A percentile compares a stretch with the other conserved stretches of the same genome.
Evolutionary conservation across 805 yeast genomes (phyloP).

Genomic region (Metschnikowia colocasiae): DNA sequence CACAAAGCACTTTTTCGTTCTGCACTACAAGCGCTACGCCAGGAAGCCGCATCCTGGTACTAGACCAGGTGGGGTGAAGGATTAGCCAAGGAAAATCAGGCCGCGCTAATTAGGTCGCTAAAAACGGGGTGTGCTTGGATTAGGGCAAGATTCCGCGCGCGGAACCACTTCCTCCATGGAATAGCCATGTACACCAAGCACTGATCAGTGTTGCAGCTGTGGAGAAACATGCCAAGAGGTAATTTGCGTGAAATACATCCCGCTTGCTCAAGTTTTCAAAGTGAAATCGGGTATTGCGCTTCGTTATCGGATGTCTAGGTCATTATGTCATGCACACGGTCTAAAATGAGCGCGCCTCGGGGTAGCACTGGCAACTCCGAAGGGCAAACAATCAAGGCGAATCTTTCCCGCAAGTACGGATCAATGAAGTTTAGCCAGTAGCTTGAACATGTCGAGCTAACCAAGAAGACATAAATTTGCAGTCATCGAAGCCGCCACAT

Average conservation of each 20-base stretch:
- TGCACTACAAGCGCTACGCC: not conserved
- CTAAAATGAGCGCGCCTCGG: constrained; percentile 3
- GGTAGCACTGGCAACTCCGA: not conserved
- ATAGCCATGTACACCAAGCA: not conserved
- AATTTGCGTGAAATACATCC: too few species aligned
- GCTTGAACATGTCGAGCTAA: not conserved
- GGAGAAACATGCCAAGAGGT: not conserved
- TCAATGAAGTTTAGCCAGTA: not conserved
- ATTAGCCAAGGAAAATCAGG: not conserved
- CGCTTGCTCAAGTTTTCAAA: too few species aligned
- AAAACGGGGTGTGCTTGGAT: not conserved
- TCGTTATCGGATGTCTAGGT: not conserved
- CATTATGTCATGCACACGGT: not conserved
- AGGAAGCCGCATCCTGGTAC: not conserved
- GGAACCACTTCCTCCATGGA: not conserved
- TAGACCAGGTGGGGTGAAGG: not conserved
- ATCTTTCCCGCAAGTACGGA: not conserved
- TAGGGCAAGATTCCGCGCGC: not conserved
- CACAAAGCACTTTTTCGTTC: not conserved
- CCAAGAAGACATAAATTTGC: too few species aligned
- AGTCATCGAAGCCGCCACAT: too few species aligned
- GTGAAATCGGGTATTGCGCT: too few species aligned
- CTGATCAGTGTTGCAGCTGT: not conserved
- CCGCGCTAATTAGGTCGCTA: not conserved
- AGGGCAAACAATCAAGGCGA: not conserved